A percentile compares a stretch with the other conserved stretches of the same genome.
These are phyloP conservation scores for Capronia coronata DNA, from an alignment of 2,329 filamentous ascomycete genomes.

Conservation along the genomic window DNA sequence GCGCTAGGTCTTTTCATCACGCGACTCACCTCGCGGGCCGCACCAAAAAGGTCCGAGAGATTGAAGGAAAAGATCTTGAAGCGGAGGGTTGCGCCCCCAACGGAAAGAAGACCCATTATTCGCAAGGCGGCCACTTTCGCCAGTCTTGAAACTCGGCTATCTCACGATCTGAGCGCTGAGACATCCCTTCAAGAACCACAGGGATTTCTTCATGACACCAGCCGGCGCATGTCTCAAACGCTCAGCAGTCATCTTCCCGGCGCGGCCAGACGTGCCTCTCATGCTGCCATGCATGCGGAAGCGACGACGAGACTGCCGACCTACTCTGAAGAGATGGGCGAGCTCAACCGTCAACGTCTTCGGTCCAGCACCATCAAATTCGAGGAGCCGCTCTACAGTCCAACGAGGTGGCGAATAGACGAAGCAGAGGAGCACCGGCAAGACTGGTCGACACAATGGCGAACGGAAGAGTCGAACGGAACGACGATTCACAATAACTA, in stretches of 20 bases:
- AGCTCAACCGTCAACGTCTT: not conserved
- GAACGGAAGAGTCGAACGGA: not conserved
- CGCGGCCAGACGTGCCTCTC: not conserved
- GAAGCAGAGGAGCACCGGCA: not conserved
- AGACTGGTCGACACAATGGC: not conserved
- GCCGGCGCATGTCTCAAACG: slow-evolving; percentile 18
- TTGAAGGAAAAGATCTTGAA: slow-evolving; percentile 17
- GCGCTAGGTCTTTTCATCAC: slow-evolving; percentile 14
- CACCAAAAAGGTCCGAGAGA: slow-evolving; percentile 17
- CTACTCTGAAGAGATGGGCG: slow-evolving; percentile 4
- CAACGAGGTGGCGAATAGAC: slow-evolving; percentile 2
- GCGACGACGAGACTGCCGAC: not conserved
- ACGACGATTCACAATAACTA: slow-evolving; percentile 3
- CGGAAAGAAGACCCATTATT: slow-evolving; percentile 4
- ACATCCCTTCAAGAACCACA: slow-evolving; percentile 14
- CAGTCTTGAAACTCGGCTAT: slow-evolving; percentile 17
- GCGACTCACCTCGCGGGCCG: slow-evolving; percentile 11
- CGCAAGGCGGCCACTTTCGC: slow-evolving; percentile 16
- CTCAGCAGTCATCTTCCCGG: slow-evolving; percentile 14
- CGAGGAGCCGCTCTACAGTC: slow-evolving; percentile 15
- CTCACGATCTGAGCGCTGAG: slow-evolving; percentile 14
- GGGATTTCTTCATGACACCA: slow-evolving; percentile 12
- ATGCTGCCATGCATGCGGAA: not conserved
- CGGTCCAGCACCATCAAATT: slow-evolving; percentile 19
- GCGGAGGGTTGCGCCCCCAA: not conserved